Evolutionary conservation across 805 yeast species (phyloP), one percentile per base, ranked within the genome.

Genomic region (Ogataea minuta): DNA sequence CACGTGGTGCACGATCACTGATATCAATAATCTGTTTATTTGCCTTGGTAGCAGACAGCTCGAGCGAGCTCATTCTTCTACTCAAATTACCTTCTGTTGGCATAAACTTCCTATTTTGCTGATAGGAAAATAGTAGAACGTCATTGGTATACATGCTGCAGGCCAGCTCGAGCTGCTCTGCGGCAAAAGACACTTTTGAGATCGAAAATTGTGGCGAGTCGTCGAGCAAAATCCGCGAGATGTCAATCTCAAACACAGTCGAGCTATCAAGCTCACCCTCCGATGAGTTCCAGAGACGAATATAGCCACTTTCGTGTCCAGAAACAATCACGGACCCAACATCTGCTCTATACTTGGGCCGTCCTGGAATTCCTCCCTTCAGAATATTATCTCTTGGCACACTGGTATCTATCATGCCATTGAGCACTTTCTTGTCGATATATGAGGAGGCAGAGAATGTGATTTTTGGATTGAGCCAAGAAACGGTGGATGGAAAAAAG

Each of bases 281-380:
- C 0, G 95, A 79, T 0, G 88, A 81, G 62, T 91, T 95, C 79
- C 89, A 81, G 8, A 91, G 68, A 38, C 96, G 72, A 0, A 93
- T 77, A 24, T 81, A 74, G 0, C 97, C 98, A 57, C 83, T 83
- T 24, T 80, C 76, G 56, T 93, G 96, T 0, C 97, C 98, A 0
- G 95, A 81, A 1, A 88, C 79, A 28, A 90, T 66, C 9, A 75
- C 76, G 3, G 81, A 76, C 28, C 84, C 70, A 15, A 67, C 61
- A 24, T 74, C 79, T 2, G 72, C 65, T 34, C 79, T 71, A 27
- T 71, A 60, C 21, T 66, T 67, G 15, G 73, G 70, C 23, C 71
- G 64, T 0, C 71, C 71, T 0, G 95, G 84, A 2, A 80, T 75
- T 4, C 99, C 99, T 34, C 99, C 99, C 39, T 70, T 72, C 24